phyloP scores from a whole-genome alignment of 176 grass and related monocot genomes.

The Typha latifolia region DNA sequence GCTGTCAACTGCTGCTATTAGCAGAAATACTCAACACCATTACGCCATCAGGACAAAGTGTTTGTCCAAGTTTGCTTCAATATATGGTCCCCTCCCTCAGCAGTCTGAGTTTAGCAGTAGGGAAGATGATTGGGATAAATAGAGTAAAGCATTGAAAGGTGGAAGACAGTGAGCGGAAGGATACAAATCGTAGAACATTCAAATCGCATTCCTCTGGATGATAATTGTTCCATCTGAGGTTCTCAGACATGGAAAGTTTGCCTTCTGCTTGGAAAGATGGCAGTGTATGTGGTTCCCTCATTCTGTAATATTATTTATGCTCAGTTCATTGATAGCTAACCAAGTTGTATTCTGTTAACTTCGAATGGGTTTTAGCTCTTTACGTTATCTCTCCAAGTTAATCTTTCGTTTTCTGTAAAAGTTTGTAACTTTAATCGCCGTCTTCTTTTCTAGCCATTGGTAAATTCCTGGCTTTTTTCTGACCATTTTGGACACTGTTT shows the following conservation, averaged over 20 bases:
- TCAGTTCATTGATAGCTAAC: neutral
- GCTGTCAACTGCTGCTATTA: slow-evolving; percentile 79
- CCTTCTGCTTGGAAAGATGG: neutral
- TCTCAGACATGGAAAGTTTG: neutral
- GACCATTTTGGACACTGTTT: too few relatives aligned
- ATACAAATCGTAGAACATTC: neutral
- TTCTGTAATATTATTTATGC: neutral
- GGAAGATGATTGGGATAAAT: slow-evolving; percentile 73
- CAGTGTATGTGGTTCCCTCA: neutral
- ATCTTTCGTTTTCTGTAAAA: neutral
- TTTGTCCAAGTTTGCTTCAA: slow-evolving; percentile 57
- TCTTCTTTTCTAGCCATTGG: neutral
- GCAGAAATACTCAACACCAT: slow-evolving; percentile 70
- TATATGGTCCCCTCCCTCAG: slow-evolving; percentile 55
- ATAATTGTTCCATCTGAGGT: neutral
- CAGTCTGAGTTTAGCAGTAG: slow-evolving; percentile 55
- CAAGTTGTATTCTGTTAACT: neutral
- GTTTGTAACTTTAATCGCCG: neutral
- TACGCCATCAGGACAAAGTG: slow-evolving; percentile 77
- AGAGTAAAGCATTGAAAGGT: slow-evolving; percentile 12
- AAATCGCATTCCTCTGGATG: neutral
- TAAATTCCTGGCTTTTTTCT: neutral
- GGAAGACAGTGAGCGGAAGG: neutral
- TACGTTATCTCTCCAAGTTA: neutral
- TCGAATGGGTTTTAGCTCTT: neutral